These are phyloP conservation scores for Taxillus chinensis DNA, from an alignment of 164 flowering plant genomes.

Conservation along the genomic window DNA sequence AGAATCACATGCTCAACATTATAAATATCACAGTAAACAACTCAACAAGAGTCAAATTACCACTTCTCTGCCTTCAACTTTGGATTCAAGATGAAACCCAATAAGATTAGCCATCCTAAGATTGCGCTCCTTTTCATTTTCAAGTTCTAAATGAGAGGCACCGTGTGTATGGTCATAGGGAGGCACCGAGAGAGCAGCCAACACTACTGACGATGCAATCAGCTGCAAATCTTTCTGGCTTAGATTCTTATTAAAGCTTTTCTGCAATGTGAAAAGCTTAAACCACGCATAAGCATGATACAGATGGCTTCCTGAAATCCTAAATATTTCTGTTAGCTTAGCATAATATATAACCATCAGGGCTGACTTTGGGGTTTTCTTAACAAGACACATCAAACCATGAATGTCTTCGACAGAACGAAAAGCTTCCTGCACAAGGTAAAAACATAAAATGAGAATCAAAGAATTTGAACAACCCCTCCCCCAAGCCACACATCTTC, in stretches of 20 bases:
- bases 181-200: conserved; percentile 73
- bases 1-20: neutral
- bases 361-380: conserved; percentile 86
- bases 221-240: conserved; percentile 82
- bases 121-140: conserved; percentile 82
- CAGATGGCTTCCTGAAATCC: conserved; percentile 73
- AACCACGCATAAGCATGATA: conserved; percentile 98
- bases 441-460: conserved; percentile 1
- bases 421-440: conserved; percentile 74
- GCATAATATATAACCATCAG: conserved; percentile 84
- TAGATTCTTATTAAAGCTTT: conserved; percentile 76
- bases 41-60: conserved; percentile 21
- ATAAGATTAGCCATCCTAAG: conserved; percentile 75
- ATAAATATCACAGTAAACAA: neutral
- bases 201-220: conserved; percentile 83
- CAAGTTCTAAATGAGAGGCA: conserved; percentile 80
- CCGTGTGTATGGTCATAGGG: conserved; percentile 56
- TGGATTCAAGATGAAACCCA: conserved; percentile 67
- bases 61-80: conserved; percentile 72
- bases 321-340: conserved; percentile 75
- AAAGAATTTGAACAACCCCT: neutral
- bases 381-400: conserved; percentile 94
- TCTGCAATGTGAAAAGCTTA: conserved; percentile 74
- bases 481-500: too few relatives aligned
- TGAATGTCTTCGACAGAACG: conserved; percentile 89